phyloP scores from a whole-genome alignment of 306 rosid species.

The Rosa multiflora region DNA sequence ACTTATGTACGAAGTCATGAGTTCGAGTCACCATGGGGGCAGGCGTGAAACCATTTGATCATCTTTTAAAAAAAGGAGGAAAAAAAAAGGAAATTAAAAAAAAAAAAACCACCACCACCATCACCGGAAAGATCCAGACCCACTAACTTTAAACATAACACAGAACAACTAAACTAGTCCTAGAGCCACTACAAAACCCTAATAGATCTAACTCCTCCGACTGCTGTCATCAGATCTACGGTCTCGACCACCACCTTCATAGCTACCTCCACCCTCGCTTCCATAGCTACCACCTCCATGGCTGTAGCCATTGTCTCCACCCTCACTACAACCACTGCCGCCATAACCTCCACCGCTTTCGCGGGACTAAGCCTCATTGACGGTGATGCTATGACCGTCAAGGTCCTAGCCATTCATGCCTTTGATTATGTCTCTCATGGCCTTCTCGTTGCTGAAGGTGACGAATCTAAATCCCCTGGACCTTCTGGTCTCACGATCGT shows the following conservation, averaged over 20 bases:
- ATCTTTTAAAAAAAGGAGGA: too few species aligned
- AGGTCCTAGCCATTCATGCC: slow-evolving; percentile 86
- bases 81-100: too few species aligned
- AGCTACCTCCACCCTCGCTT: slow-evolving; percentile 53
- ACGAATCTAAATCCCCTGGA: slow-evolving; percentile 94
- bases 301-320: slow-evolving; percentile 29
- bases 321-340: slow-evolving; percentile 31
- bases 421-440: slow-evolving; percentile 78
- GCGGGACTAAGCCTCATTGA: slow-evolving; percentile 85
- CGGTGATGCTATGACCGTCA: slow-evolving; percentile 82
- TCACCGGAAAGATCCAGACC: slow-evolving; percentile 3
- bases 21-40: too few species aligned
- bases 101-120: neutral
- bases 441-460: slow-evolving; percentile 63
- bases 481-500: slow-evolving; percentile 90
- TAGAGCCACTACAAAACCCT: neutral
- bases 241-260: slow-evolving; percentile 27
- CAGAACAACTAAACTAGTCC: neutral
- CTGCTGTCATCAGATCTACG: slow-evolving; percentile 58
- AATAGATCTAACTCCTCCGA: slow-evolving; percentile 58
- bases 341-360: slow-evolving; percentile 44
- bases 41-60: too few species aligned
- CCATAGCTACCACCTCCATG: slow-evolving; percentile 40
- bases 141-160: slow-evolving; percentile 18
- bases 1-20: too few species aligned